These are phyloP conservation scores for Zymoseptoria tritici DNA, from an alignment of 2,329 filamentous ascomycete genomes.

Conservation along the genomic window DNA sequence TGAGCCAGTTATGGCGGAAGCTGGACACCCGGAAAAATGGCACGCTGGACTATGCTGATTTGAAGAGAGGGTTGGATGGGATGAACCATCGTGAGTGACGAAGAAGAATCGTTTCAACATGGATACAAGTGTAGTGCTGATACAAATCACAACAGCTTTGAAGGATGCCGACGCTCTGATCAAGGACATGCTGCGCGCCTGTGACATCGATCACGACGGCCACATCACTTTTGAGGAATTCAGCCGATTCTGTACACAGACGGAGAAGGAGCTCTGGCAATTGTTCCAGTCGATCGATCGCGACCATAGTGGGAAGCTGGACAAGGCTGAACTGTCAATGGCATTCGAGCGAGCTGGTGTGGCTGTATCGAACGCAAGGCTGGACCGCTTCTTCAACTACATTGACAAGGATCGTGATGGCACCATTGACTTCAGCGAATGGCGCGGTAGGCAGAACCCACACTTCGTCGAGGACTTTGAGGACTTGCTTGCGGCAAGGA, in stretches of 20 bases:
- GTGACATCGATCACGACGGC: conserved; percentile 82
- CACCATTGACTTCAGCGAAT: conserved; percentile 83
- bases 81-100: conserved; percentile 77
- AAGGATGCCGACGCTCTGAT: conserved; percentile 90
- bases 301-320: conserved; percentile 76
- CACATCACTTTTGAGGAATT: conserved; percentile 94
- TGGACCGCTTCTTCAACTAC: conserved; percentile 80
- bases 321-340: conserved; percentile 71
- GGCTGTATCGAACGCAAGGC: conserved; percentile 64
- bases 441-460: conserved; percentile 59
- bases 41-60: conserved; percentile 72
- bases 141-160: conserved; percentile 47
- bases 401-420: conserved; percentile 87
- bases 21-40: conserved; percentile 71
- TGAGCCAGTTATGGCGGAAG: conserved; percentile 75
- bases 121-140: conserved; percentile 2
- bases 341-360: conserved; percentile 76
- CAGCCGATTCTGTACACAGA: conserved; percentile 74
- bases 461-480: conserved; percentile 2
- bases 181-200: conserved; percentile 67
- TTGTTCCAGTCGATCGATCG: conserved; percentile 84
- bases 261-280: conserved; percentile 72
- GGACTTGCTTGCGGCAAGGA: conserved; percentile 2
- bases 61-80: conserved; percentile 76
- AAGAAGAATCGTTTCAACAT: not conserved